phyloP scores from a whole-genome alignment of 345 rosid species.

The Salix dunnii region DNA sequence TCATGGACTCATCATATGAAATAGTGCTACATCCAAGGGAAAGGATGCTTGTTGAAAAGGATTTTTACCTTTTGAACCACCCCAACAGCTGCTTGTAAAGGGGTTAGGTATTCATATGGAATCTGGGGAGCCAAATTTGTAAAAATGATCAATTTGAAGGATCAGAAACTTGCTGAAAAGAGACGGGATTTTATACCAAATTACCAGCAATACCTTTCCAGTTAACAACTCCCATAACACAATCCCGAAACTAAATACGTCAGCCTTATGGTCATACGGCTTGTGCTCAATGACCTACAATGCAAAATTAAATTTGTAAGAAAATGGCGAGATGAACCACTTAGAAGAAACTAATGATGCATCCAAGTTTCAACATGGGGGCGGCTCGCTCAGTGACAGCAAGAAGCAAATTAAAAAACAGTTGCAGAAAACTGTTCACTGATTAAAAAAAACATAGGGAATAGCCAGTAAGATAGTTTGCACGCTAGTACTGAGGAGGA shows the following conservation, averaged over 20 bases:
- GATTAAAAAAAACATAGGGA: no score
- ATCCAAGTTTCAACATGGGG: background rate
- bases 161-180: background rate
- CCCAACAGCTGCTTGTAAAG: constrained; percentile 95
- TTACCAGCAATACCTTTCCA: constrained; percentile 61
- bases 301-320: constrained; percentile 37
- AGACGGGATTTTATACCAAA: background rate
- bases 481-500: background rate
- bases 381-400: background rate
- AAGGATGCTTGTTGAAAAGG: background rate
- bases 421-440: no score
- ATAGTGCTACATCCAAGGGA: background rate
- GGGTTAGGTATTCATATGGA: constrained; percentile 90
- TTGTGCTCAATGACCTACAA: constrained; percentile 90
- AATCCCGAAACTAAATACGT: constrained; percentile 83
- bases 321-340: constrained; percentile 18
- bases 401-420: no score
- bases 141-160: background rate
- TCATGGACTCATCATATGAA: background rate
- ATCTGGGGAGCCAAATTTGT: constrained; percentile 50
- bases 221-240: constrained; percentile 93
- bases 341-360: background rate
- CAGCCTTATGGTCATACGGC: constrained; percentile 98
- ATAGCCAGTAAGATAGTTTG: background rate
- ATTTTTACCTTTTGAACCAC: constrained; percentile 86